Conservation (phyloP, 1,139 yeast species). For the Zygoascus sp. region DNA sequence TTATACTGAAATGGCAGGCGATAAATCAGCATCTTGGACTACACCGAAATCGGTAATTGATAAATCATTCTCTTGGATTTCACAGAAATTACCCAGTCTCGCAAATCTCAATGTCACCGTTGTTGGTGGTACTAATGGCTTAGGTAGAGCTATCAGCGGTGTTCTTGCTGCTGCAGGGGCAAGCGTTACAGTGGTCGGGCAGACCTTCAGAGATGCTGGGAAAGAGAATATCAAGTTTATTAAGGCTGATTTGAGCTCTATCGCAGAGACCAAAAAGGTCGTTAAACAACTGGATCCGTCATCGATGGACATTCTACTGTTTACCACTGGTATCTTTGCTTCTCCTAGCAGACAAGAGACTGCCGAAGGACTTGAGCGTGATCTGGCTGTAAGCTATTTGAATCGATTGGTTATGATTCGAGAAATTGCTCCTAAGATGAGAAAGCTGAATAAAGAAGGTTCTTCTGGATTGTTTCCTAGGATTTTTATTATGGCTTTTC, state of each 20-base stretch:
- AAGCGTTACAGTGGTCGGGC: neutral
- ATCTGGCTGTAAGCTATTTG: constrained; percentile 1
- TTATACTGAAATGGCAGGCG: no score
- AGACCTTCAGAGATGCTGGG: neutral
- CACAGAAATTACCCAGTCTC: neutral
- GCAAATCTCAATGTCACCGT: neutral
- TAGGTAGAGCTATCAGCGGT: neutral
- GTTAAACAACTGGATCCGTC: neutral
- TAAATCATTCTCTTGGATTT: neutral
- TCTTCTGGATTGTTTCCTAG: neutral
- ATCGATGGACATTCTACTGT: neutral
- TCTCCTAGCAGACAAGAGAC: neutral
- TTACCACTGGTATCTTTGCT: constrained; percentile 2
- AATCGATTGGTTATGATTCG: neutral
- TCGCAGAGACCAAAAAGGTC: neutral
- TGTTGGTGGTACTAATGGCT: neutral
- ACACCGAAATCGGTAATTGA: no score
- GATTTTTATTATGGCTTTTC: neutral
- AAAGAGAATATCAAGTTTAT: neutral
- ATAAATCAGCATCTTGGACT: no score
- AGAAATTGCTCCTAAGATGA: neutral
- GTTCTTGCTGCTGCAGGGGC: neutral
- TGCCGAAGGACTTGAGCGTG: neutral
- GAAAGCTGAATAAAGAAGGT: neutral
- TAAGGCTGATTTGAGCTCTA: neutral